phyloP scores from a whole-genome alignment of 2,329 filamentous ascomycete genomes.

The Ascochyta koolunga region DNA sequence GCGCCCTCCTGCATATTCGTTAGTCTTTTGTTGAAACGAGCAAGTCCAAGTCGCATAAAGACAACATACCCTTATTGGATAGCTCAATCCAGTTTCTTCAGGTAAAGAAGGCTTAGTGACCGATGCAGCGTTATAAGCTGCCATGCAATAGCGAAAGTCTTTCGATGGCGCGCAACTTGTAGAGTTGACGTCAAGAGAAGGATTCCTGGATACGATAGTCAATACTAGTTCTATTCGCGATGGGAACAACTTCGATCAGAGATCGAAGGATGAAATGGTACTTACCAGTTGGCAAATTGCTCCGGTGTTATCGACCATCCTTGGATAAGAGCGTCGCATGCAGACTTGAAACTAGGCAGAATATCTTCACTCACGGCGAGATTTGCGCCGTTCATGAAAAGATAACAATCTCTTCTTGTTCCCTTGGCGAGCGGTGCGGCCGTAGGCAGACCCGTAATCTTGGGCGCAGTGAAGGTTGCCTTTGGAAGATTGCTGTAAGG shows the following conservation, averaged over 20 bases:
- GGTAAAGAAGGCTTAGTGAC: constrained; percentile 2
- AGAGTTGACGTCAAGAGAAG: constrained; percentile 9
- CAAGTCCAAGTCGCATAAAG: constrained; percentile 12
- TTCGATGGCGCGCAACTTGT: constrained; percentile 10
- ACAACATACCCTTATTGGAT: constrained; percentile 13
- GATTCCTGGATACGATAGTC: constrained; percentile 7
- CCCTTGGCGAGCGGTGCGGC: background rate
- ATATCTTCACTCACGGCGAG: background rate
- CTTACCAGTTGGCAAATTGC: constrained; percentile 13
- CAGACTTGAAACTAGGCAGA: background rate
- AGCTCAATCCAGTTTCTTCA: constrained; percentile 7
- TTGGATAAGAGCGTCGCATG: constrained; percentile 7
- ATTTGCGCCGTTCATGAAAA: background rate
- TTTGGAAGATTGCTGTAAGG: constrained; percentile 2
- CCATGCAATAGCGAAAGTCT: constrained; percentile 16
- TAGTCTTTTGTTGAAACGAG: constrained; percentile 9
- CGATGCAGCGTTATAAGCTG: constrained; percentile 8
- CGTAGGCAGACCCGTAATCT: constrained; percentile 1
- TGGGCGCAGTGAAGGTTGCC: constrained; percentile 1
- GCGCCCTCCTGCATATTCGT: constrained; percentile 11
- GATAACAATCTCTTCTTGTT: background rate
- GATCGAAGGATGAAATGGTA: constrained; percentile 6
- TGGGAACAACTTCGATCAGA: constrained; percentile 6
- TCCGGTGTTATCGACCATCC: constrained; percentile 8
- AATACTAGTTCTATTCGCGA: constrained; percentile 11